A percentile compares a stretch with the other conserved stretches of the same genome.
Evolutionary conservation across 106 monocot species (phyloP).

Genomic region (Platanthera zijinensis): DNA sequence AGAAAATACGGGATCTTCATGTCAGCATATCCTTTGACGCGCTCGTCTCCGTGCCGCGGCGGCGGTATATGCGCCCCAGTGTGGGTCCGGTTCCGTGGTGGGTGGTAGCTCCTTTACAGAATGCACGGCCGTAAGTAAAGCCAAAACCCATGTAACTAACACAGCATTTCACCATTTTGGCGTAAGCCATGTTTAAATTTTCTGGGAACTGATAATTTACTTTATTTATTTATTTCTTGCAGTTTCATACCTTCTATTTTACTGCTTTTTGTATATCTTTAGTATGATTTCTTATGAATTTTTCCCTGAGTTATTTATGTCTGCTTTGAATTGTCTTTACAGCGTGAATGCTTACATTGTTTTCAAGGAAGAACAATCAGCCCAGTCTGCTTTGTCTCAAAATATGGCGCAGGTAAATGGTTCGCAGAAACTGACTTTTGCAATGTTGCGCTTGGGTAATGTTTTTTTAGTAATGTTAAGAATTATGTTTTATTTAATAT

Average conservation of each 20-base stretch:
- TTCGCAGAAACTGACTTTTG: background rate
- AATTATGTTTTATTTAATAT: slow-evolving; percentile 2
- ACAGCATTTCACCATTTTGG: too few species aligned
- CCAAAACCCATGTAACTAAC: too few species aligned
- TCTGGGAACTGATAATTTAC: background rate
- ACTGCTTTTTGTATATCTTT: background rate
- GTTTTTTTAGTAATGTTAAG: background rate
- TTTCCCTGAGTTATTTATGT: background rate
- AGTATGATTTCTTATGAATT: background rate
- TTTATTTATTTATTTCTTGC: background rate
- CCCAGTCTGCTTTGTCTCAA: slow-evolving; percentile 48
- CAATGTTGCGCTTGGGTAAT: background rate
- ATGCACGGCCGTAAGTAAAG: too few species aligned
- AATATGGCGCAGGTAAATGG: slow-evolving; percentile 71
- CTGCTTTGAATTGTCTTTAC: slow-evolving; percentile 16
- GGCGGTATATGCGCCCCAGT: too few species aligned
- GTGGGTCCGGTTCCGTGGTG: too few species aligned
- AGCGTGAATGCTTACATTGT: slow-evolving; percentile 94
- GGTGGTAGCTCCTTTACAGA: too few species aligned
- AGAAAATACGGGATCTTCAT: too few species aligned
- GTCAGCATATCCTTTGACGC: too few species aligned
- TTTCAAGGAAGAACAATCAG: slow-evolving; percentile 82
- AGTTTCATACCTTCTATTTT: background rate
- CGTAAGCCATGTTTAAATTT: background rate
- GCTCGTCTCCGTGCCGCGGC: too few species aligned